Conservation (phyloP, 1,139 yeast genomes). For the Suhomyces maxii region DNA sequence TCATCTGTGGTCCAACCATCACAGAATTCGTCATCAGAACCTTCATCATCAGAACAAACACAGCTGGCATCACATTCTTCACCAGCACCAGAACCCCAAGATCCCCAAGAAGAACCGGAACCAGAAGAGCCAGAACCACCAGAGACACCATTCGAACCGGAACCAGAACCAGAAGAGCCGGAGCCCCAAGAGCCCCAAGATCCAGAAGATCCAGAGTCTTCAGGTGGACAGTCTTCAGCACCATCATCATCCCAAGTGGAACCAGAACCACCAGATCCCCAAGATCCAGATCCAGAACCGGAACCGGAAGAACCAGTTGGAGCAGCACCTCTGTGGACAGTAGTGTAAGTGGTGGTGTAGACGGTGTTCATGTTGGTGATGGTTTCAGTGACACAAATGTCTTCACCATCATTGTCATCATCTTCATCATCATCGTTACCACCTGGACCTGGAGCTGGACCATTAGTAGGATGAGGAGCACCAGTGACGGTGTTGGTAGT, state of each 20-base stretch:
- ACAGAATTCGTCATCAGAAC: constrained; percentile 26
- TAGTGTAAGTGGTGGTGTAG: constrained; percentile 6
- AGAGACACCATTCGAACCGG: constrained; percentile 40
- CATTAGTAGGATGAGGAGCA: background rate
- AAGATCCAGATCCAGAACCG: constrained; percentile 1
- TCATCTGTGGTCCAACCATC: constrained; percentile 36
- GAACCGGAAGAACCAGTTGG: constrained; percentile 1
- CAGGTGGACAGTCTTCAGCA: background rate
- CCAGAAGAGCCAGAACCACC: constrained; percentile 3
- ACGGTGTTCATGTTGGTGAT: constrained; percentile 5
- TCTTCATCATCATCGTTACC: background rate
- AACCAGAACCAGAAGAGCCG: background rate
- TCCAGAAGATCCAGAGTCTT: constrained; percentile 3
- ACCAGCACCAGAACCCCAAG: constrained; percentile 31
- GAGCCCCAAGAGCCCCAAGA: constrained; percentile 4
- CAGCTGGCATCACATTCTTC: constrained; percentile 41
- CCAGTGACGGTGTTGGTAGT: constrained; percentile 1
- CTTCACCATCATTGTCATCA: constrained; percentile 12
- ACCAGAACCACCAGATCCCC: constrained; percentile 1
- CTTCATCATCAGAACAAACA: constrained; percentile 34
- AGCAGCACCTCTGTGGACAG: background rate
- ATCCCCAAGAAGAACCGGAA: background rate
- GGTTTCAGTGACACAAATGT: constrained; percentile 6
- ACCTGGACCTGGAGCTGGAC: background rate
- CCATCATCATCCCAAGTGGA: constrained; percentile 1